Evolutionary conservation across 352 stramenopile genomes (phyloP), one percentile per base, ranked within the genome.

Genomic region (Globisporangium emineosum): DNA sequence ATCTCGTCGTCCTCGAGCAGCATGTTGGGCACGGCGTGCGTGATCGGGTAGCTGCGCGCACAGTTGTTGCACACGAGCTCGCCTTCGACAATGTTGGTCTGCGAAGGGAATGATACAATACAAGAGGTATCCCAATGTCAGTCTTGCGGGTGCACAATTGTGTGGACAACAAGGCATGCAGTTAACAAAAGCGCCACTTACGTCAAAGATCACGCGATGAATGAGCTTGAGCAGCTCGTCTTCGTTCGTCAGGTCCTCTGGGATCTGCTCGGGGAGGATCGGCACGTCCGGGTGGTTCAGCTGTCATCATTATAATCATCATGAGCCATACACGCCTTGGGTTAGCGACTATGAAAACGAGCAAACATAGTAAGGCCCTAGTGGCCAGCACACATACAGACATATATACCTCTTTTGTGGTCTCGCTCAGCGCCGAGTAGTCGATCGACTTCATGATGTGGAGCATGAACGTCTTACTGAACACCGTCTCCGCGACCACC

Each of bases 361-460:
- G 17, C 9, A 37, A 17, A 1, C 17, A 3, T 21, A 37, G 8
- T 12, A n/a, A 2, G 42, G n/a, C n/a, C n/a, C n/a, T n/a, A n/a
- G n/a, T n/a, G n/a, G n/a, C n/a, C 42, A 19, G 2, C 15, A 17
- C 7, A n/a, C 12, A 56, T 9, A 17, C 19, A 15, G 7, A 1
- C 2, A 29, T 67, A 25, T n/a, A n/a, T 49, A 92, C 85, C 73
- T 94, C 82, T 61, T 85, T 81, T 29, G 82, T 90, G 25, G 86
- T 93, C 60, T 90, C 67, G 47, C 71, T 76, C n/a, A 94, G 69
- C 57, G 80, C 86, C 45, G 65, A 58, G 73, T 92, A 94, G 76
- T 94, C 86, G 60, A 94, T 94, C 67, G 84, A 89, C 67, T 88
- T 80, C 75, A 94, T 86, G 65, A 94, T 91, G 70, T 94, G 83